These are phyloP conservation scores for Anthracocystis setariae DNA, from an alignment of 1,284 basidiomycete genomes.

Conservation along the genomic window DNA sequence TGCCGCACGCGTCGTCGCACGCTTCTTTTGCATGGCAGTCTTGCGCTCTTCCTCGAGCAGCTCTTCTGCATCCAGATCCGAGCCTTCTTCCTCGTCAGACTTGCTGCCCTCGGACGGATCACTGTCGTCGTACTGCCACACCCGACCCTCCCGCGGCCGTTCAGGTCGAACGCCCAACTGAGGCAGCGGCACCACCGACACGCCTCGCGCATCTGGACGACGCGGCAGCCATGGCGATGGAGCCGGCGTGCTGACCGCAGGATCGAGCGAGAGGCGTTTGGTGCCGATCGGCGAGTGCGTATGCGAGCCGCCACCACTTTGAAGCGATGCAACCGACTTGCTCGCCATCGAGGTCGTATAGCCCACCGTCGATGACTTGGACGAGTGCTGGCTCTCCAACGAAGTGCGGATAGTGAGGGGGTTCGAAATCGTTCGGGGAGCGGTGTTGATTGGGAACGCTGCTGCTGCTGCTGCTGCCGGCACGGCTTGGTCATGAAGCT, in stretches of 20 bases:
- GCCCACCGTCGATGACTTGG: constrained; percentile 32
- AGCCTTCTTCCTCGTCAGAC: constrained; percentile 56
- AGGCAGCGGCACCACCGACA: constrained; percentile 60
- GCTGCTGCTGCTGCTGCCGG: background rate
- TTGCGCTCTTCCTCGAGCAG: constrained; percentile 57
- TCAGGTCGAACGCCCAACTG: constrained; percentile 62
- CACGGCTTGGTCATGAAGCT: background rate
- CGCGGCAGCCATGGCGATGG: constrained; percentile 59
- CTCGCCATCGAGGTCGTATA: constrained; percentile 28
- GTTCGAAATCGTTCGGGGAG: background rate
- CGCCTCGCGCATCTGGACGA: constrained; percentile 61
- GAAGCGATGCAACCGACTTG: constrained; percentile 41
- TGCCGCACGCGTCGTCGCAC: constrained; percentile 63
- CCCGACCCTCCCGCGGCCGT: constrained; percentile 61
- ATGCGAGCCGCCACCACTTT: constrained; percentile 11
- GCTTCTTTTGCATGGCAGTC: constrained; percentile 60
- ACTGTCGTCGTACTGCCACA: constrained; percentile 56
- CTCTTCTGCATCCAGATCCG: constrained; percentile 57
- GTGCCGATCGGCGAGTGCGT: constrained; percentile 22
- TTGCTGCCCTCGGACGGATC: constrained; percentile 38
- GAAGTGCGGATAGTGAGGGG: constrained; percentile 10
- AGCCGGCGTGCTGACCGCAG: constrained; percentile 56
- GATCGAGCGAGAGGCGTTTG: constrained; percentile 44
- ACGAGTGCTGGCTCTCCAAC: constrained; percentile 32
- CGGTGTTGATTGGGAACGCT: background rate